Conservation (phyloP, 331 rosid species). For the Malus hybrid region DNA sequence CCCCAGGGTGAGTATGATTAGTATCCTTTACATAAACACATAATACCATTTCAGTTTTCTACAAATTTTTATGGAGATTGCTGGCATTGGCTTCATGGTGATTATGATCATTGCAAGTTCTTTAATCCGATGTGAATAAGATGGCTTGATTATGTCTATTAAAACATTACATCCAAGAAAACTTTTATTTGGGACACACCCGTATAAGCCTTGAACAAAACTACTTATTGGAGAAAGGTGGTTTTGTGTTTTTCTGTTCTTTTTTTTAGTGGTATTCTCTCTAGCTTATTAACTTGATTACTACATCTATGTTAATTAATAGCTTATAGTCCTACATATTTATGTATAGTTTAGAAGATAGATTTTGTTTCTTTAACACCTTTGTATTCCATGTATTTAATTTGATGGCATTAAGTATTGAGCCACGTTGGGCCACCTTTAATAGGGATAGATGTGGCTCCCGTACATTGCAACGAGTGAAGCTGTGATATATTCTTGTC, state of each 20-base stretch:
- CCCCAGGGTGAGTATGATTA: conserved; percentile 42
- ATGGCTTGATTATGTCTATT: no score
- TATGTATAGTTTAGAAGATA: not conserved
- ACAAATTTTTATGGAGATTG: not conserved
- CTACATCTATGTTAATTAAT: no score
- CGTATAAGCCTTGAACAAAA: no score
- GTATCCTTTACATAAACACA: not conserved
- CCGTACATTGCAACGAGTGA: not conserved
- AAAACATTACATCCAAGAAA: no score
- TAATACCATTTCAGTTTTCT: not conserved
- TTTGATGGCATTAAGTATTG: not conserved
- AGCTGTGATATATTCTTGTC: not conserved
- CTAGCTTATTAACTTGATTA: no score
- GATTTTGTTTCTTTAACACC: not conserved
- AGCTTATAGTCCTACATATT: not conserved
- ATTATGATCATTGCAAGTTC: no score
- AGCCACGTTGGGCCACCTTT: not conserved
- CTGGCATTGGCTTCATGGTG: not conserved
- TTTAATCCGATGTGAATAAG: no score
- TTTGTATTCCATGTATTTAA: not conserved
- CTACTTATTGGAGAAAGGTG: no score
- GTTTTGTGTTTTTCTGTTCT: no score
- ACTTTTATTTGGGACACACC: no score
- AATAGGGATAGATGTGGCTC: not conserved
- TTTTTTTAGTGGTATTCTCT: no score